Percentiles rank a stretch among this genome's conserved stretches.
phyloP scores from a whole-genome alignment of 164 flowering plant species.

The Magnolia sinica region DNA sequence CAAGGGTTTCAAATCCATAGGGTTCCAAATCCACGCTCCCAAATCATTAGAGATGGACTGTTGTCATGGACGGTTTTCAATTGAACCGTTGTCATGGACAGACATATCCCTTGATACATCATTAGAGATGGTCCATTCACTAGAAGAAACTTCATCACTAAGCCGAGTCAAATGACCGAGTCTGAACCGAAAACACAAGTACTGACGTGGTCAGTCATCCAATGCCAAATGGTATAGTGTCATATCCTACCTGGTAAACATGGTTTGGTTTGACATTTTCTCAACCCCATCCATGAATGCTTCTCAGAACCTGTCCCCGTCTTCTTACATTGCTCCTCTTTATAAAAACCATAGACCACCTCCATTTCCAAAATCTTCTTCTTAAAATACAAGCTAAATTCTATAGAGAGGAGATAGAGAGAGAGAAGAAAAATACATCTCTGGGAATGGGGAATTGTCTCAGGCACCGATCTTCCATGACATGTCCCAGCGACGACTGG shows the following conservation, averaged over 20 bases:
- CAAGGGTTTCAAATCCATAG: too few relatives aligned
- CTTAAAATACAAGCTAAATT: too few relatives aligned
- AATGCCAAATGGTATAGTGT: background rate
- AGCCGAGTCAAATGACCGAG: too few relatives aligned
- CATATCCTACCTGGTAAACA: background rate
- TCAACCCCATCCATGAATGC: background rate
- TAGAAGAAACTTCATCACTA: too few relatives aligned
- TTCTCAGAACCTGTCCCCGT: background rate
- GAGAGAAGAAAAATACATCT: background rate
- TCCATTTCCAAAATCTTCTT: background rate
- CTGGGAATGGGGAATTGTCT: slow-evolving; percentile 3
- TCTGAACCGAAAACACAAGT: background rate
- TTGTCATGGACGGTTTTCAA: too few relatives aligned
- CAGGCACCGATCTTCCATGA: background rate
- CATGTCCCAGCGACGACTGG: background rate
- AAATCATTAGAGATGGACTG: too few relatives aligned
- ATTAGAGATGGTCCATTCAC: too few relatives aligned
- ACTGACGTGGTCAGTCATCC: background rate
- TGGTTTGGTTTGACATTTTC: background rate
- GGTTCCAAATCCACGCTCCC: too few relatives aligned
- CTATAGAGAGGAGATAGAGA: background rate
- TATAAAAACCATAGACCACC: too few relatives aligned
- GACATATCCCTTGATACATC: too few relatives aligned
- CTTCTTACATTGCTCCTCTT: background rate
- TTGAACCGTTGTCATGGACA: too few relatives aligned